phyloP scores from a whole-genome alignment of 805 yeast species.

The Starmerella apis region DNA sequence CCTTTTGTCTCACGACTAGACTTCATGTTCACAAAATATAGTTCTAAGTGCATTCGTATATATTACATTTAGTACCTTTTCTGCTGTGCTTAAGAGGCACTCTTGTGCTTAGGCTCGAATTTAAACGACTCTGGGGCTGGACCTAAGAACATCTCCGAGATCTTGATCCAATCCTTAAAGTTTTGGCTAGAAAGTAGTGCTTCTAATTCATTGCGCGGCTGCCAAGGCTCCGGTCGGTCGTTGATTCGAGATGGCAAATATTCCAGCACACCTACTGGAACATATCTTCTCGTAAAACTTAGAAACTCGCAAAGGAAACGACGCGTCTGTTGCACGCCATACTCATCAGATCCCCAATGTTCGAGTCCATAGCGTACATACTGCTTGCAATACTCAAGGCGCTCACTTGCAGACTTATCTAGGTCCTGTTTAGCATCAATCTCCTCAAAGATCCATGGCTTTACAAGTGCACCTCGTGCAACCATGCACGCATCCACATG shows the following conservation, averaged over 20 bases:
- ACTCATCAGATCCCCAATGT: constrained; percentile 97
- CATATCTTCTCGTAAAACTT: constrained; percentile 86
- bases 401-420: constrained; percentile 82
- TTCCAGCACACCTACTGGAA: constrained; percentile 89
- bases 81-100: constrained; percentile 66
- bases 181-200: constrained; percentile 77
- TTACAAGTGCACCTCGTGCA: constrained; percentile 93
- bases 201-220: constrained; percentile 85
- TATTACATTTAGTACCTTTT: too few species aligned
- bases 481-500: constrained; percentile 92
- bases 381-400: constrained; percentile 61
- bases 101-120: constrained; percentile 89
- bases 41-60: too few species aligned
- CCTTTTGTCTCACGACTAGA: too few species aligned
- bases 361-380: constrained; percentile 75
- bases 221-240: constrained; percentile 90
- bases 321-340: constrained; percentile 79
- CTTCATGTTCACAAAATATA: too few species aligned
- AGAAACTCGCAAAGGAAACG: constrained; percentile 88
- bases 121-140: constrained; percentile 64
- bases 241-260: constrained; percentile 78
- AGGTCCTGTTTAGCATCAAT: constrained; percentile 77
- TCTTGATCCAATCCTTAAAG: constrained; percentile 89
- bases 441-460: constrained; percentile 98
- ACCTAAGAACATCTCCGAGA: constrained; percentile 91